Evolutionary conservation across 1,284 basidiomycete genomes (phyloP), one percentile per base, ranked within the genome.

Genomic region (Malassezia nana): DNA sequence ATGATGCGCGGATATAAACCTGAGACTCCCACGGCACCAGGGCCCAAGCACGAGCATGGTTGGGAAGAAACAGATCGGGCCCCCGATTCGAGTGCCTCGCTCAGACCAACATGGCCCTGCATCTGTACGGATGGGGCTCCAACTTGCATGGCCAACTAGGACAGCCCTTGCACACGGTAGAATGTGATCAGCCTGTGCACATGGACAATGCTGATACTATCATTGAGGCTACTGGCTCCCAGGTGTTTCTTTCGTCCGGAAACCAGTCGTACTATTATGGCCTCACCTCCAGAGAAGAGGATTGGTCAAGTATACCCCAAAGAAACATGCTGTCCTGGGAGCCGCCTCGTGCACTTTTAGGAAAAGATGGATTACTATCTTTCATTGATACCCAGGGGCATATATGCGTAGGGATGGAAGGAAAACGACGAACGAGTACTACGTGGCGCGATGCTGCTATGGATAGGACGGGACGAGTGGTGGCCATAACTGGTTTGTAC

Each of bases 121-220:
- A 6, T 2, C 15, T 46, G 12, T 32, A 44, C 13, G 51, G 38
- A 22, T 47, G 51, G 51, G 51, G 51, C n/a, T 53, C 51, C 16
- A 53, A 47, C 16, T 10, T 47, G 6, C 33, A 42, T 35, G 51
- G 51, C 10, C 51, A 53, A 22, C 30, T 51, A 6, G 29, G 48
- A 1, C 46, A 30, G 15, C 22, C 26, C 24, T 28, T 35, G 9
- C 3, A 6, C 3, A 16, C 9, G 6, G 6, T 20, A 3, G 5
- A 38, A 24, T 18, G 15, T 10, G 20, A 30, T 26, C 4, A 35
- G n/a, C 32, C 45, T 9, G 18, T 20, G 6, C 7, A 6, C 3
- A 47, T 38, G 8, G 43, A 45, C 18, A 25, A 28, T 13, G 31
- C 32, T 16, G 30, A 35, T 25, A n/a, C 6, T 24, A 33, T 38